Conservation (phyloP, 176 grass and related monocot species). For the Thinopyrum elongatum region DNA sequence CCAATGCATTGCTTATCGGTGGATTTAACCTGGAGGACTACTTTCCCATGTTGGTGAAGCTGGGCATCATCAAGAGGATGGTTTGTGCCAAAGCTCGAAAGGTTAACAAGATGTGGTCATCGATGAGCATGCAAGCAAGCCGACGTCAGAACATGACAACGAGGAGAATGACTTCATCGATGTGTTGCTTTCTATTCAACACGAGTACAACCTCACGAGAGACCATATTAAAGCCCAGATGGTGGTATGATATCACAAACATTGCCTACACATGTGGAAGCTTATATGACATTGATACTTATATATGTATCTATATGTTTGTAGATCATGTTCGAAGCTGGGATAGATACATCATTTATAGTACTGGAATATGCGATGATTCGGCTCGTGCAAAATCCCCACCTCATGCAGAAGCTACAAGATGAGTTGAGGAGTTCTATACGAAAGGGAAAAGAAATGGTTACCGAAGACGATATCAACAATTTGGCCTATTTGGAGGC, state of each 20-base stretch:
- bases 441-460: not conserved
- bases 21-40: not conserved
- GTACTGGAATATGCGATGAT: constrained; percentile 41
- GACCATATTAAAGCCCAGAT: not conserved
- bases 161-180: not conserved
- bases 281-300: not conserved
- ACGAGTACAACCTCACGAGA: not conserved
- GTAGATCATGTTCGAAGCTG: constrained; percentile 34
- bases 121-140: not conserved
- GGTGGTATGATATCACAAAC: not conserved
- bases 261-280: not conserved
- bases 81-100: not conserved
- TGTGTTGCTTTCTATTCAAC: not conserved
- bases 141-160: not conserved
- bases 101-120: not conserved
- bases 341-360: constrained; percentile 35
- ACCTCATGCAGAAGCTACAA: not conserved
- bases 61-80: not conserved
- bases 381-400: not conserved
- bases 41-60: not conserved
- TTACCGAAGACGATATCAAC: not conserved
- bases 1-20: not conserved
- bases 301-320: not conserved
- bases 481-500: not conserved
- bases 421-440: not conserved